Evolutionary conservation across 2,329 filamentous ascomycete species (phyloP).

Genomic region (Neurospora sp.): DNA sequence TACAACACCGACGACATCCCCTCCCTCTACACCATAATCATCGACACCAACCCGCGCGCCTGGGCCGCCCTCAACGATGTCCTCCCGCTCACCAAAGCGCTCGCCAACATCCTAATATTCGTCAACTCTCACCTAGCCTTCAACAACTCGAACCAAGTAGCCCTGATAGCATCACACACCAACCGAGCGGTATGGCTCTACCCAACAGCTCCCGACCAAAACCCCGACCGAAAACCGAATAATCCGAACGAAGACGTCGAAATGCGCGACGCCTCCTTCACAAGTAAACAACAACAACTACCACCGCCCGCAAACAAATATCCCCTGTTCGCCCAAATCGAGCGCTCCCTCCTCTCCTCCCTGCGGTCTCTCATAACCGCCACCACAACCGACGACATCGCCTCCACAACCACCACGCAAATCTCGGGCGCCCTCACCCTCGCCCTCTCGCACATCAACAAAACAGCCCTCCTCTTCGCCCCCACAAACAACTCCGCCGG

Average conservation of each 20-base stretch:
- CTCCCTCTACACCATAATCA: slow-evolving; percentile 78
- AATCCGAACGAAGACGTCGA: slow-evolving; percentile 34
- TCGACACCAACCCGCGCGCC: slow-evolving; percentile 94
- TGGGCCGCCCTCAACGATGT: slow-evolving; percentile 66
- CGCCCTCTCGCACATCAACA: slow-evolving; percentile 84
- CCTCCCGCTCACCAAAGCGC: slow-evolving; percentile 71
- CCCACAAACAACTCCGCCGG: slow-evolving; percentile 37
- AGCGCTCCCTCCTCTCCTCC: slow-evolving; percentile 66
- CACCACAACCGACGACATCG: slow-evolving; percentile 55
- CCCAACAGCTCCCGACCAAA: slow-evolving; percentile 38
- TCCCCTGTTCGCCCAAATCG: slow-evolving; percentile 79
- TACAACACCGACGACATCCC: slow-evolving; percentile 50
- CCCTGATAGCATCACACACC: slow-evolving; percentile 80
- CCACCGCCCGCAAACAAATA: slow-evolving; percentile 61
- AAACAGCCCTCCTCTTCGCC: slow-evolving; percentile 56
- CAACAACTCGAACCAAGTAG: slow-evolving; percentile 87
- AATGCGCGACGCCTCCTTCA: slow-evolving; percentile 38
- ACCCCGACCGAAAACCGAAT: neutral
- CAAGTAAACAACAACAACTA: slow-evolving; percentile 8
- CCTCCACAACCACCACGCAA: slow-evolving; percentile 74
- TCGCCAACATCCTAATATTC: slow-evolving; percentile 88
- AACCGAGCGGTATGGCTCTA: slow-evolving; percentile 86
- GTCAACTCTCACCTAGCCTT: slow-evolving; percentile 93
- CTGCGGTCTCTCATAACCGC: slow-evolving; percentile 61
- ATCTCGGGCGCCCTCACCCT: slow-evolving; percentile 86